Conservation (phyloP, 768 basidiomycete species). For the Suillus brevipes region DNA sequence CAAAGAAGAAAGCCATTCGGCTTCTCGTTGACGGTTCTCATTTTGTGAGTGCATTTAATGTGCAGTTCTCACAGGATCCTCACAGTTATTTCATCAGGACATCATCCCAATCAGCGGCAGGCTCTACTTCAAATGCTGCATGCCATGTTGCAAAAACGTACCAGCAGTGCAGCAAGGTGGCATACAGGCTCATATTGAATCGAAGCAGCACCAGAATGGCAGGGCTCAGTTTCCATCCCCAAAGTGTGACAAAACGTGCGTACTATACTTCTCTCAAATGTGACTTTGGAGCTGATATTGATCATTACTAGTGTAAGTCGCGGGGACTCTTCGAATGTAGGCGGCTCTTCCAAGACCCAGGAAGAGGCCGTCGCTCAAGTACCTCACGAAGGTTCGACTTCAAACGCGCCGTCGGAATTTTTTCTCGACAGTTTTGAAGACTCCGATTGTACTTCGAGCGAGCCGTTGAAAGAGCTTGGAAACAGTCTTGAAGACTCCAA, state of each 20-base stretch:
- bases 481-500: no score
- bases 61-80: background rate
- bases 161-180: background rate
- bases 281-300: background rate
- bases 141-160: background rate
- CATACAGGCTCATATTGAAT: no score
- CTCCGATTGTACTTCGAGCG: no score
- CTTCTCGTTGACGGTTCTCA: background rate
- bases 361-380: background rate
- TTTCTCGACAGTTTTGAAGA: background rate
- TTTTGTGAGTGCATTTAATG: background rate
- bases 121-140: background rate
- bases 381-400: background rate
- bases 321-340: background rate
- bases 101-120: background rate
- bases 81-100: background rate
- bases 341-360: background rate
- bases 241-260: background rate
- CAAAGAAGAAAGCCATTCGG: background rate
- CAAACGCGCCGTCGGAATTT: background rate
- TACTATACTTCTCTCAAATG: no score
- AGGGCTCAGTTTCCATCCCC: background rate
- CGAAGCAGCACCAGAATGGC: background rate
- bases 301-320: background rate
- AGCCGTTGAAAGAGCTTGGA: background rate